Evolutionary conservation across 2,329 filamentous ascomycete species (phyloP).

Genomic region (Alternaria dauci): DNA sequence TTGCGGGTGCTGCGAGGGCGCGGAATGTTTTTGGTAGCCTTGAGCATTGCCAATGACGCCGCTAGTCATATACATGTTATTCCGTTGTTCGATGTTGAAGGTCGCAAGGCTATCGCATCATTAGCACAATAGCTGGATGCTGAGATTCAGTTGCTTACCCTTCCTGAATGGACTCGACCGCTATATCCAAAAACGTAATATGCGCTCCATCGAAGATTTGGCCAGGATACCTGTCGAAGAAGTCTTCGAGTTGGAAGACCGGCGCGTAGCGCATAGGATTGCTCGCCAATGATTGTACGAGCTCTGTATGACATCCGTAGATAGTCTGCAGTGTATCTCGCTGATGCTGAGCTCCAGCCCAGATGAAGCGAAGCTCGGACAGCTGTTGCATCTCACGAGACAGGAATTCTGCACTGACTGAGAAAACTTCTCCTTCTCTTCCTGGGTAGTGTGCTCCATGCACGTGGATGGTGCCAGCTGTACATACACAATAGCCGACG

Average conservation of each 20-base stretch:
- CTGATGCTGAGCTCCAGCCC: conserved; percentile 82
- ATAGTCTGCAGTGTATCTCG: conserved; percentile 79
- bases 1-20: conserved; percentile 34
- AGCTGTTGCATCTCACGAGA: conserved; percentile 82
- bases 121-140: conserved; percentile 19
- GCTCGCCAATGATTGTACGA: conserved; percentile 75
- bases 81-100: conserved; percentile 49
- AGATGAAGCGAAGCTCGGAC: conserved; percentile 75
- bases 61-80: conserved; percentile 48
- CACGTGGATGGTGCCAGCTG: conserved; percentile 86
- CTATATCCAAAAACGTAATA: conserved; percentile 73
- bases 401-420: conserved; percentile 72
- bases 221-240: conserved; percentile 82
- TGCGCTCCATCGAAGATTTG: conserved; percentile 77
- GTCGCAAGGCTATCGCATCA: conserved; percentile 37
- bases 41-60: conserved; percentile 37
- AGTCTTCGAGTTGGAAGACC: conserved; percentile 85
- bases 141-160: conserved; percentile 50
- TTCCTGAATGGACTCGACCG: conserved; percentile 68
- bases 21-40: conserved; percentile 37
- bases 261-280: conserved; percentile 77
- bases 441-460: conserved; percentile 82
- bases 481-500: conserved; percentile 85
- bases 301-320: conserved; percentile 78
- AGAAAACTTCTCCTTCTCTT: conserved; percentile 69